Evolutionary conservation across 2,329 filamentous ascomycete genomes (phyloP).

Genomic region (Canariomyces notabilis): DNA sequence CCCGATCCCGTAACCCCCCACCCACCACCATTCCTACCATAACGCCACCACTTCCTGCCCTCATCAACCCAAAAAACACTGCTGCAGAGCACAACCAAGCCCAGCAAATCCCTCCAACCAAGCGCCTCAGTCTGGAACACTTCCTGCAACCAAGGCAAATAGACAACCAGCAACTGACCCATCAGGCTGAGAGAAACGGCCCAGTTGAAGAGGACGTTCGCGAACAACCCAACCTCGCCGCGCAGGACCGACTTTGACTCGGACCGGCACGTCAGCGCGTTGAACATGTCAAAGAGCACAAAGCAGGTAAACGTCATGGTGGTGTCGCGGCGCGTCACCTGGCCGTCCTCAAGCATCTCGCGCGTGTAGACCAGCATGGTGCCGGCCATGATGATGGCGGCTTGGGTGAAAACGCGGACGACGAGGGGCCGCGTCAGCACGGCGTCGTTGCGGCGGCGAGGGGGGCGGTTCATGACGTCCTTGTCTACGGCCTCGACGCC

Average conservation of each 20-base stretch:
- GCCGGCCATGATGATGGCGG: slow-evolving; percentile 83
- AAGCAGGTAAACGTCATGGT: slow-evolving; percentile 99
- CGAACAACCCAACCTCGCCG: slow-evolving; percentile 77
- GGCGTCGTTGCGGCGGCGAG: slow-evolving; percentile 77
- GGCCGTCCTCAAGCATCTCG: slow-evolving; percentile 80
- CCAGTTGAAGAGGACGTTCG: slow-evolving; percentile 94
- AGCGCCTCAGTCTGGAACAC: slow-evolving; percentile 95
- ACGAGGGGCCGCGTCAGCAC: slow-evolving; percentile 85
- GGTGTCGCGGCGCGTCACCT: slow-evolving; percentile 87
- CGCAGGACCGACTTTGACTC: slow-evolving; percentile 84
- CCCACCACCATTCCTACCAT: slow-evolving; percentile 41
- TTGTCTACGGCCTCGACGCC: slow-evolving; percentile 94
- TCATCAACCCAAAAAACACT: slow-evolving; percentile 96
- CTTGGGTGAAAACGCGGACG: slow-evolving; percentile 79
- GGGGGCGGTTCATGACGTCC: slow-evolving; percentile 87
- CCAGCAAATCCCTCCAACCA: slow-evolving; percentile 65
- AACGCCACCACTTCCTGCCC: slow-evolving; percentile 71
- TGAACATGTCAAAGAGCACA: slow-evolving; percentile 99
- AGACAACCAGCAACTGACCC: slow-evolving; percentile 87
- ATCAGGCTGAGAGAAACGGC: slow-evolving; percentile 79
- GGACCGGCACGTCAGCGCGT: slow-evolving; percentile 86
- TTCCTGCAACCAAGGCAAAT: slow-evolving; percentile 86
- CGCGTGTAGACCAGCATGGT: slow-evolving; percentile 87
- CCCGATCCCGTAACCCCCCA: background rate
- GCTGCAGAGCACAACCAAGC: slow-evolving; percentile 72